A percentile compares a stretch with the other conserved stretches of the same genome.
Evolutionary conservation across 1,284 basidiomycete genomes (phyloP).

Genomic region (Boletellus deceptivus): DNA sequence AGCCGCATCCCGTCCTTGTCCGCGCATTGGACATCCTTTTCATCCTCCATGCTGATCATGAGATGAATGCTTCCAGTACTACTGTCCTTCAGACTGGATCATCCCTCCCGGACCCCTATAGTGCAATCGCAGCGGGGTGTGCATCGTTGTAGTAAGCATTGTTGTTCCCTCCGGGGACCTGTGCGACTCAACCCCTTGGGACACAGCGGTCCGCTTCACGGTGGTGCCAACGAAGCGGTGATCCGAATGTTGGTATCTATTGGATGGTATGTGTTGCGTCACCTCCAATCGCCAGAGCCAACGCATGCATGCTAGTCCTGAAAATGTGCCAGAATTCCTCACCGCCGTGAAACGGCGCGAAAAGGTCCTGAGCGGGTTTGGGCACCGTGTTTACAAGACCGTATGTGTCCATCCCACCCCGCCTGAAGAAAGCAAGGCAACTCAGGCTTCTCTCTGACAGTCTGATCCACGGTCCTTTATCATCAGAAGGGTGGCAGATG

Average conservation of each 20-base stretch:
- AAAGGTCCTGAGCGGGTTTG: constrained; percentile 84
- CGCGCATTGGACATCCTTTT: constrained; percentile 85
- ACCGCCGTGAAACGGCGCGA: constrained; percentile 83
- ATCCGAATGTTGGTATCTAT: constrained; percentile 88
- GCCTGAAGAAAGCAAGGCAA: not conserved
- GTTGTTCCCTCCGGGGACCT: not conserved
- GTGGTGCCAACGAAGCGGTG: constrained; percentile 86
- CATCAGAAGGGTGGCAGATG: constrained; percentile 83
- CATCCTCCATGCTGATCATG: constrained; percentile 86
- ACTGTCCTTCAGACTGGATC: constrained; percentile 85
- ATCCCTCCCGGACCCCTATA: constrained; percentile 85
- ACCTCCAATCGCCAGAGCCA: not conserved
- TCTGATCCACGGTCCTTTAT: constrained; percentile 87
- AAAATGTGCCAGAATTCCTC: constrained; percentile 81
- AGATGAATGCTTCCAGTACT: constrained; percentile 81
- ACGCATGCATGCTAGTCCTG: constrained; percentile 47
- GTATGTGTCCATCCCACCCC: constrained; percentile 39
- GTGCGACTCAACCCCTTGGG: not conserved
- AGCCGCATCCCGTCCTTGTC: constrained; percentile 77
- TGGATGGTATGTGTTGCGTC: constrained; percentile 55
- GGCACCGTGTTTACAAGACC: constrained; percentile 84
- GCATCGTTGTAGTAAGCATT: constrained; percentile 75
- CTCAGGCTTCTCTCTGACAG: constrained; percentile 35
- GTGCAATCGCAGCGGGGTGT: constrained; percentile 81
- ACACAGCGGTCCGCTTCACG: constrained; percentile 76